phyloP scores from a whole-genome alignment of 2,329 filamentous ascomycete genomes.

The Dendrostoma leiphaemia region DNA sequence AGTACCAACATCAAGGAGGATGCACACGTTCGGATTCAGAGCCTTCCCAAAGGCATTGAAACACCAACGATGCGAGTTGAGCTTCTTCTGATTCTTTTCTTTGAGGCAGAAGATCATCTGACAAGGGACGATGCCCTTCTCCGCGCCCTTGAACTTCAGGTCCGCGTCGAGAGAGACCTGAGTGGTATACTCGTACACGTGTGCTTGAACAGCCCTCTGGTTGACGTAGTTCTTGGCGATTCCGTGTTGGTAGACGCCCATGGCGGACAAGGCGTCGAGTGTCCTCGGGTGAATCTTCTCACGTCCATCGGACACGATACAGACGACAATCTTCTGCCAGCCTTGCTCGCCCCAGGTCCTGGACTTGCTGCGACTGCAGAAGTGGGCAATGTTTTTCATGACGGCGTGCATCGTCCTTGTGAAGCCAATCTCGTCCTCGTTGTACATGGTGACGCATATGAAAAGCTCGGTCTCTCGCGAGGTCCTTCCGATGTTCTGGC shows the following conservation, averaged over 20 bases:
- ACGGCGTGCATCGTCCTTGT: constrained; percentile 98
- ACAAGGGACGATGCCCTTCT: constrained; percentile 97
- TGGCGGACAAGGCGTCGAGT: constrained; percentile 88
- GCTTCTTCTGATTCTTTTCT: constrained; percentile 95
- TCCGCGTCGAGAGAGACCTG: constrained; percentile 95
- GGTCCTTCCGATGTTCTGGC: constrained; percentile 83
- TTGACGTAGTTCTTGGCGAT: constrained; percentile 99
- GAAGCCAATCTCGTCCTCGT: constrained; percentile 95
- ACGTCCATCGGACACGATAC: constrained; percentile 91
- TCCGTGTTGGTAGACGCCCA: constrained; percentile 97
- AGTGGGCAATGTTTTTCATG: constrained; percentile 97
- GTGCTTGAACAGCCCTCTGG: constrained; percentile 88
- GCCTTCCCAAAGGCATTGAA: constrained; percentile 96
- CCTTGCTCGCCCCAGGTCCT: constrained; percentile 95
- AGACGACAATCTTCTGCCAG: constrained; percentile 99
- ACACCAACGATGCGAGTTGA: constrained; percentile 98
- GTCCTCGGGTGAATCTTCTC: constrained; percentile 88
- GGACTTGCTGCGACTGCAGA: constrained; percentile 88
- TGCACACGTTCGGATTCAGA: constrained; percentile 93
- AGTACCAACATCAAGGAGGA: constrained; percentile 93
- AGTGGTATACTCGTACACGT: constrained; percentile 98
- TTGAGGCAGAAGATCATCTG: constrained; percentile 99
- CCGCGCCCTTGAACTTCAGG: constrained; percentile 97
- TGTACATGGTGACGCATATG: constrained; percentile 98
- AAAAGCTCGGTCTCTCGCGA: constrained; percentile 90